Conservation (phyloP, 495 filamentous ascomycete species). For the Opeltia flavorubescens region DNA sequence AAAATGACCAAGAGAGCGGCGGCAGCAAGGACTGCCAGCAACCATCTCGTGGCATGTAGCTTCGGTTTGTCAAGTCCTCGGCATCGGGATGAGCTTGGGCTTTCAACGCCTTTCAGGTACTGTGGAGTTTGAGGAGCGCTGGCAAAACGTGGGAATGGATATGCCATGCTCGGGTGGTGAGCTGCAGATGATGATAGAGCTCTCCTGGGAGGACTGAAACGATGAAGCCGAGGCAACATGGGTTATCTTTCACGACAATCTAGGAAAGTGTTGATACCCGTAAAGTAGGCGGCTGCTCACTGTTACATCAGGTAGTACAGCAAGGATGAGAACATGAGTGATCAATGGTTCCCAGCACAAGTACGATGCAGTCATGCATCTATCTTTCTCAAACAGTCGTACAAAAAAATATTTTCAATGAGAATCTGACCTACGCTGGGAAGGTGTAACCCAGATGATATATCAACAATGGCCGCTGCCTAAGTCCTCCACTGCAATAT, state of each 20-base stretch:
- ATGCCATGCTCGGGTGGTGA: slow-evolving; percentile 7
- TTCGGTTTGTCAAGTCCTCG: slow-evolving; percentile 1
- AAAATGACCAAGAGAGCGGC: slow-evolving; percentile 6
- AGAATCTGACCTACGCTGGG: too few relatives aligned
- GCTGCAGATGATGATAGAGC: background rate
- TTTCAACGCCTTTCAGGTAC: slow-evolving; percentile 1
- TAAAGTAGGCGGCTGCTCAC: background rate
- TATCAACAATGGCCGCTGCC: too few relatives aligned
- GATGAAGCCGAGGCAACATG: background rate
- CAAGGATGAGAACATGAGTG: too few relatives aligned
- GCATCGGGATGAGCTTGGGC: background rate
- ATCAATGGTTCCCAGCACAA: too few relatives aligned
- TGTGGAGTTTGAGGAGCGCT: slow-evolving; percentile 10
- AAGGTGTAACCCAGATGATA: too few relatives aligned
- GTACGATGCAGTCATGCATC: too few relatives aligned
- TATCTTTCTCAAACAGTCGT: too few relatives aligned
- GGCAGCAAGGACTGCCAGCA: background rate
- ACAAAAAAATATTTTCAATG: too few relatives aligned
- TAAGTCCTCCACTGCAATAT: too few relatives aligned
- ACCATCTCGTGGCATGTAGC: background rate
- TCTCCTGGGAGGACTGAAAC: slow-evolving; percentile 1
- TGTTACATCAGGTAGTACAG: background rate
- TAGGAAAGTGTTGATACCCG: background rate
- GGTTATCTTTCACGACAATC: too few relatives aligned
- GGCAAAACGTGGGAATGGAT: slow-evolving; percentile 10